Evolutionary conservation across 257 asterid species (phyloP), one percentile per base, ranked within the genome.

Genomic region (Oldenlandia corymbosa): DNA sequence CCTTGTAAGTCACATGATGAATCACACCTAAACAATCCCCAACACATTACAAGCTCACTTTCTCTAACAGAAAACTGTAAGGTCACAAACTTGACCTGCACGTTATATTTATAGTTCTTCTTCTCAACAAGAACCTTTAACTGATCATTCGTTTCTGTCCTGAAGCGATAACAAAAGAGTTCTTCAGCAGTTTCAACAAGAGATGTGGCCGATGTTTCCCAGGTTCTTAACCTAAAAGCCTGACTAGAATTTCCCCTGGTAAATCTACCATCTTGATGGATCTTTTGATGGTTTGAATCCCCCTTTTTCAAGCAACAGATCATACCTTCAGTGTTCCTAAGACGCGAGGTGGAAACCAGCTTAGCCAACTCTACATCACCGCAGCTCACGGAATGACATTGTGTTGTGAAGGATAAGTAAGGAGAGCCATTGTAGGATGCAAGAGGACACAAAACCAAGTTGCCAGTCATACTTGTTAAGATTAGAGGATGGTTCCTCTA

Each of bases 1-100:
- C 60, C 52, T 34, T 79, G 78, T 55, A 47, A 78, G 68, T 80
- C 82, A 65, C 65, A 66, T 58, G 76, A 68, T 5, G 89, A 79
- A 75, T 87, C 79, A 27, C 84, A 77, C 56, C 85, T 81, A 77
- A 80, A 89, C 64, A 81, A 49, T 16, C 97, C 91, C 96, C 97
- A 93, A 46, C 73, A 56, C 90, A 87, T 75, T 67, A 76, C 45
- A 14, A 85, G 69, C 45, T 74, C 86, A 28, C 66, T 71, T n/a
- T 70, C 59, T 37, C 37, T 71, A 57, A 67, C 72, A 72, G 55
- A 45, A 67, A 74, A 66, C 68, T 72, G 78, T 65, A 67, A 60
- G 23, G 84, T 65, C 18, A 76, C 79, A 46, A 78, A 74, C 67
- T 90, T 86, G 45, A 93, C 81, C 37, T 62, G 74, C 31, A 93